Percentiles rank a stretch among this genome's conserved stretches.
phyloP scores from a whole-genome alignment of 352 stramenopile species.

The Globisporangium canariense region DNA sequence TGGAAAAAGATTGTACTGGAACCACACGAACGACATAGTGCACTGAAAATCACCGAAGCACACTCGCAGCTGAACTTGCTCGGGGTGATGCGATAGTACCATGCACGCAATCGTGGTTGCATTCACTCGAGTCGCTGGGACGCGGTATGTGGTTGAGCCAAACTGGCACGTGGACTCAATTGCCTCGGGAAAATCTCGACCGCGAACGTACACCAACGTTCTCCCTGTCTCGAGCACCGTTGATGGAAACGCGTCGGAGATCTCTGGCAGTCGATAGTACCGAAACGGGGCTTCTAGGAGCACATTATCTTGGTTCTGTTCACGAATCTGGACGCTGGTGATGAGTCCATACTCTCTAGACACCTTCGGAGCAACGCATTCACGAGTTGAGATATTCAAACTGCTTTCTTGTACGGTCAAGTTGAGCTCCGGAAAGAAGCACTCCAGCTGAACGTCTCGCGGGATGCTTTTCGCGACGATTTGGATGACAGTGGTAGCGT shows the following conservation, averaged over 20 bases:
- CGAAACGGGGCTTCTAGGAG: constrained; percentile 29
- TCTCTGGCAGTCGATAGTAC: constrained; percentile 18
- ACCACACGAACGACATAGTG: constrained; percentile 11
- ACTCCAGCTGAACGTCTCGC: constrained; percentile 18
- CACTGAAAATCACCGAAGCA: constrained; percentile 28
- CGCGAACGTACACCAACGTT: constrained; percentile 7
- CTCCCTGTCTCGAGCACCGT: constrained; percentile 10
- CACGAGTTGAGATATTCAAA: background rate
- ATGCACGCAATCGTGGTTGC: constrained; percentile 27
- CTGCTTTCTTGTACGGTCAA: background rate
- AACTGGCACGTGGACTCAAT: constrained; percentile 20
- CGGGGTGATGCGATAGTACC: constrained; percentile 24
- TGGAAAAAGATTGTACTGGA: constrained; percentile 21
- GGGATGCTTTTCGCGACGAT: constrained; percentile 31
- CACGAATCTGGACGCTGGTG: constrained; percentile 23
- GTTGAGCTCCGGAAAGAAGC: constrained; percentile 17
- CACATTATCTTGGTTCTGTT: constrained; percentile 17
- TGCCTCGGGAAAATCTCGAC: constrained; percentile 18
- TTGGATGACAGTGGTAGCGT: constrained; percentile 18
- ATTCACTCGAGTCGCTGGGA: constrained; percentile 22
- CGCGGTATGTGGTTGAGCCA: background rate
- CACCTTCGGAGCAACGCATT: background rate
- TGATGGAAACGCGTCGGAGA: constrained; percentile 9
- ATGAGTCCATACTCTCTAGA: background rate
- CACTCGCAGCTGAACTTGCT: constrained; percentile 26